A percentile compares a stretch with the other conserved stretches of the same genome.
Conservation (phyloP, 768 basidiomycete genomes). For the Amanita rimosa region DNA sequence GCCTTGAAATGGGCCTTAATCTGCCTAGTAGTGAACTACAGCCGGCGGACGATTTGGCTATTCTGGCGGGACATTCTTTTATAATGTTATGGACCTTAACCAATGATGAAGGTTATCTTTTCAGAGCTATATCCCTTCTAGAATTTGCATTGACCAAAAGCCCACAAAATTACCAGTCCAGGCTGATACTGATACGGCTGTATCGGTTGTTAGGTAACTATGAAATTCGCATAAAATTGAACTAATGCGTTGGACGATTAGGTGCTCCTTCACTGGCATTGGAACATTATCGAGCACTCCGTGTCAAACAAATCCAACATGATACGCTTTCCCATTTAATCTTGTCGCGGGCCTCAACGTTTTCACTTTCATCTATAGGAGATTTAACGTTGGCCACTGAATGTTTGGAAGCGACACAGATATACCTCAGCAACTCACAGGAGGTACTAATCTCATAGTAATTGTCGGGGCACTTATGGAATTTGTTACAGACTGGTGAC, state of each 20-base stretch:
- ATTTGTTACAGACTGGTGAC: slow-evolving; percentile 49
- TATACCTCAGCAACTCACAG: slow-evolving; percentile 69
- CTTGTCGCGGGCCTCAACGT: slow-evolving; percentile 66
- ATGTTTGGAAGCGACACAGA: slow-evolving; percentile 70
- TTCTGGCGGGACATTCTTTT: slow-evolving; percentile 61
- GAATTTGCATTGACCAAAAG: slow-evolving; percentile 67
- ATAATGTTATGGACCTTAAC: slow-evolving; percentile 53
- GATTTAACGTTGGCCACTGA: slow-evolving; percentile 70
- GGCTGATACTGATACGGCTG: slow-evolving; percentile 67
- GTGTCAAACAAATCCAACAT: slow-evolving; percentile 77
- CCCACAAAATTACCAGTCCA: slow-evolving; percentile 70
- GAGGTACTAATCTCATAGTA: slow-evolving; percentile 36
- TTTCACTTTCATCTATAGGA: slow-evolving; percentile 65
- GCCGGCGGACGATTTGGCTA: slow-evolving; percentile 74
- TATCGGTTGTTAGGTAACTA: slow-evolving; percentile 68
- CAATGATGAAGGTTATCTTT: slow-evolving; percentile 45
- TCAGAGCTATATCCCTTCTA: slow-evolving; percentile 51
- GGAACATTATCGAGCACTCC: slow-evolving; percentile 70
- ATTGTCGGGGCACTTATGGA: slow-evolving; percentile 1
- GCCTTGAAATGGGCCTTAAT: slow-evolving; percentile 51
- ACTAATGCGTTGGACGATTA: slow-evolving; percentile 16
- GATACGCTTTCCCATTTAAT: slow-evolving; percentile 85
- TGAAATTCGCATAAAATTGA: neutral
- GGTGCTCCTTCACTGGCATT: slow-evolving; percentile 64
- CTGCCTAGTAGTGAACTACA: slow-evolving; percentile 74